Conservation (phyloP, 225 moss, liverwort and hornwort species). For the Thuidium tamariscinum region DNA sequence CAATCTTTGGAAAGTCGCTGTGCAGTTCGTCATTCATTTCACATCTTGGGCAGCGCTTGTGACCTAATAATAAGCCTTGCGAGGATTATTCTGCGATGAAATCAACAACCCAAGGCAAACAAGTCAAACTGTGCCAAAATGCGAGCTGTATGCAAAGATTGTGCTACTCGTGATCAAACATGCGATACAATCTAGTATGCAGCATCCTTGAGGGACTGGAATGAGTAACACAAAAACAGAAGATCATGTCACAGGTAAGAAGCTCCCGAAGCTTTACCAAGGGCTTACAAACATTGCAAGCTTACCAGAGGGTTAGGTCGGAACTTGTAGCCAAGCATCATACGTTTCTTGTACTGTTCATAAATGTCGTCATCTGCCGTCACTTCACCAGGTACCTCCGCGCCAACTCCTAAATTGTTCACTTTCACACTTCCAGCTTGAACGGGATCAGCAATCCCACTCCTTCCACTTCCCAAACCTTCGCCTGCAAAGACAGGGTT, state of each 20-base stretch:
- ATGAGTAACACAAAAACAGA: background rate
- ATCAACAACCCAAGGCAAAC: background rate
- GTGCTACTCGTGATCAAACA: background rate
- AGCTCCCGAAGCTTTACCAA: background rate
- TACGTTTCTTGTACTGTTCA: constrained; percentile 98
- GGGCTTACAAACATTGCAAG: background rate
- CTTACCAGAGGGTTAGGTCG: constrained; percentile 96
- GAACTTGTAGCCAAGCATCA: constrained; percentile 98
- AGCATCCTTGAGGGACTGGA: background rate
- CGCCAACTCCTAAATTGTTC: constrained; percentile 98
- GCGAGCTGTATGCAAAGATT: background rate
- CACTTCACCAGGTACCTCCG: constrained; percentile 99
- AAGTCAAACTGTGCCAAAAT: background rate
- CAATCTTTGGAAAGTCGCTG: background rate
- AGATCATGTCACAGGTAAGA: background rate
- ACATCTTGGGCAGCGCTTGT: background rate
- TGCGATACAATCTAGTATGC: background rate
- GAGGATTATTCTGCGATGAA: constrained; percentile 82
- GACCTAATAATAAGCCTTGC: constrained; percentile 88
- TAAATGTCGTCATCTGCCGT: constrained; percentile 99
- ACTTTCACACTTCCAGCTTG: constrained; percentile 94
- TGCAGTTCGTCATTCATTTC: background rate
- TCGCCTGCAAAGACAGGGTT: constrained; percentile 47
- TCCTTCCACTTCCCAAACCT: constrained; percentile 96
- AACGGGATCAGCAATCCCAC: constrained; percentile 93